phyloP scores from a whole-genome alignment of 257 asterid species.

The Cinchona pubescens region DNA sequence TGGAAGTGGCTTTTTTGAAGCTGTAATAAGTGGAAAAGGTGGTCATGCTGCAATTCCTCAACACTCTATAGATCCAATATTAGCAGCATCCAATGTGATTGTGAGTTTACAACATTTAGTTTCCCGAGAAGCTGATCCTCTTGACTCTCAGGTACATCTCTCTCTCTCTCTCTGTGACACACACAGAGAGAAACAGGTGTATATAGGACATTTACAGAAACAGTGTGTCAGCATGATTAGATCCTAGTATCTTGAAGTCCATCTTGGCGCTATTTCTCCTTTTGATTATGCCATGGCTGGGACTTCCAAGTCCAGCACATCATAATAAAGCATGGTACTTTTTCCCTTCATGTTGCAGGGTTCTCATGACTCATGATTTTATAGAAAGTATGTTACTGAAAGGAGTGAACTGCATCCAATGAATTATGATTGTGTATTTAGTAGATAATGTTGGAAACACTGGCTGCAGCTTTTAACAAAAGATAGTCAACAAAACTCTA shows the following conservation, averaged over 20 bases:
- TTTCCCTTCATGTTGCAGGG: too few species aligned
- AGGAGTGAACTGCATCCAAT: not conserved
- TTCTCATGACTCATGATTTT: not conserved
- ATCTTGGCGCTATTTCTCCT: too few species aligned
- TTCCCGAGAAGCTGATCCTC: constrained; percentile 96
- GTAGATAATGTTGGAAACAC: not conserved
- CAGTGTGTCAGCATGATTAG: not conserved
- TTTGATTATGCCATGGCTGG: not conserved
- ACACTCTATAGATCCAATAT: constrained; percentile 79
- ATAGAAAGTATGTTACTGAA: not conserved
- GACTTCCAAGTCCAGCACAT: not conserved
- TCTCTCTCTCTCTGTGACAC: not conserved
- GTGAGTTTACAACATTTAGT: constrained; percentile 86
- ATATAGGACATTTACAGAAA: not conserved
- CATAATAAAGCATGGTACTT: too few species aligned
- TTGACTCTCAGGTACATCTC: constrained; percentile 76
- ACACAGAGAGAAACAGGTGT: not conserved
- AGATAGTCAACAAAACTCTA: not conserved
- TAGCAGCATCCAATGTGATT: constrained; percentile 80
- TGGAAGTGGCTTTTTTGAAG: constrained; percentile 81
- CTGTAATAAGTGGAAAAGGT: constrained; percentile 88
- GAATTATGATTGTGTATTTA: not conserved
- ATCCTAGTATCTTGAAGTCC: not conserved
- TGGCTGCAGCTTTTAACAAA: not conserved
- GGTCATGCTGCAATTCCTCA: constrained; percentile 99